Conservation (phyloP, 202 grass and related monocot genomes). For the Zoysia matrella region DNA sequence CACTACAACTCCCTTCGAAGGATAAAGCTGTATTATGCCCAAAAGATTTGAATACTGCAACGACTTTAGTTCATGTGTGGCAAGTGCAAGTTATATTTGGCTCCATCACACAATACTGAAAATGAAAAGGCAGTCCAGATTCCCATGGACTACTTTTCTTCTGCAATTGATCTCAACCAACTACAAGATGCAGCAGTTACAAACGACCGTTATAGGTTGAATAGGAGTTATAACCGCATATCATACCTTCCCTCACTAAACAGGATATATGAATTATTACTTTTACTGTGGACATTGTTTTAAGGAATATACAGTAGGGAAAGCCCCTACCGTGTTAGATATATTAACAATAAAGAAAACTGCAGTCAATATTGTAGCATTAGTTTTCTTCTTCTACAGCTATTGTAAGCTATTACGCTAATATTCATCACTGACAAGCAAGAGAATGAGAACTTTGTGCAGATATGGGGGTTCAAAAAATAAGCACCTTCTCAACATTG, state of each 20-base stretch:
- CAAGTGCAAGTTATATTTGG: slow-evolving; percentile 15
- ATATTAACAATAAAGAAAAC: too few species aligned
- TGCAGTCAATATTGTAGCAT: not conserved
- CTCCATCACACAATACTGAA: slow-evolving; percentile 11
- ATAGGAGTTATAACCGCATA: not conserved
- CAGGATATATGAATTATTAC: not conserved
- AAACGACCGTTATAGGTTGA: not conserved
- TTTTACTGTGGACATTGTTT: too few species aligned
- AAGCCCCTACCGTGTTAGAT: too few species aligned
- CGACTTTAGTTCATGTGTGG: not conserved
- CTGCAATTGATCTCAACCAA: not conserved
- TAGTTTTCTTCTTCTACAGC: not conserved
- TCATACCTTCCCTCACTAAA: not conserved
- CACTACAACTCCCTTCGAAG: not conserved
- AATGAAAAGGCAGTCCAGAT: slow-evolving; percentile 14
- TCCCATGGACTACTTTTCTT: not conserved
- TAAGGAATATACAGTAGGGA: too few species aligned
- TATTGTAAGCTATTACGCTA: not conserved
- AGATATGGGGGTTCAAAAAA: not conserved
- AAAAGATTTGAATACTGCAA: not conserved
- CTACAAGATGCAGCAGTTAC: slow-evolving; percentile 17
- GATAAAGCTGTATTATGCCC: not conserved
- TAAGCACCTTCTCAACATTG: slow-evolving; percentile 87
- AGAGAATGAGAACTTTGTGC: slow-evolving; percentile 1
- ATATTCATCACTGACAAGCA: not conserved